Evolutionary conservation across 257 asterid species (phyloP), one percentile per base, ranked within the genome.

Genomic region (Fraxinus excelsior): DNA sequence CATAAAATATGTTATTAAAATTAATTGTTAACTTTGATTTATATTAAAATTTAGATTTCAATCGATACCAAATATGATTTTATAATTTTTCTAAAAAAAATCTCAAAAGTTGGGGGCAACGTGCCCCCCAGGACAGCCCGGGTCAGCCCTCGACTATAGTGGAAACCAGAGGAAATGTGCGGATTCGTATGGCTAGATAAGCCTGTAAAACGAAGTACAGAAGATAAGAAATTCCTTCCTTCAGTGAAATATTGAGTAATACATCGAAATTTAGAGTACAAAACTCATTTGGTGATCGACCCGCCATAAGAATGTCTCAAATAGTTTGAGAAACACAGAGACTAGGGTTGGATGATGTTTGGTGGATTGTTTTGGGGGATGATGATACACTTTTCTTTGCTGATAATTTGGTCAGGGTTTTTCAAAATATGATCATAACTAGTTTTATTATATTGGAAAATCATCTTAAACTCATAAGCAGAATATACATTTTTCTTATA

Each of bases 301-400:
- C 88, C 0, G 87, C 86, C 0, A 21, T 84, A 26, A 76, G 87
- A 4, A 68, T 87, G 25, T 35, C 85, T 0, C 71, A 87, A 19
- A 74, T 82, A 4, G 53, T 83, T 0, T 82, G 86, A 0, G 88
- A 87, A 29, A 82, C 87, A 0, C 35, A 79, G 49, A 67, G 87
- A 75, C 34, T 80, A 2, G 85, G 82, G 13, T 62, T 79, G 49
- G 14, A 79, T 11, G 71, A 85, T 21, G 87, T 81, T 74, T 74
- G 91, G 46, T 87, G 91, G 91, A 65, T 82, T 26, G 88, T 87
- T 32, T 60, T 84, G 78, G 87, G 84, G 3, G 88, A 87, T 62
- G 90, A 84, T 9, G 88, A 87, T 9, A 87, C 91, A 0, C 71
- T 85, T n/a, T 80, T 87, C 21, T 81, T 87, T 3, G 76, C 81